Evolutionary conservation across 768 basidiomycete genomes (phyloP), one percentile per base, ranked within the genome.

Genomic region (Tylopilus vinaceipallidus): DNA sequence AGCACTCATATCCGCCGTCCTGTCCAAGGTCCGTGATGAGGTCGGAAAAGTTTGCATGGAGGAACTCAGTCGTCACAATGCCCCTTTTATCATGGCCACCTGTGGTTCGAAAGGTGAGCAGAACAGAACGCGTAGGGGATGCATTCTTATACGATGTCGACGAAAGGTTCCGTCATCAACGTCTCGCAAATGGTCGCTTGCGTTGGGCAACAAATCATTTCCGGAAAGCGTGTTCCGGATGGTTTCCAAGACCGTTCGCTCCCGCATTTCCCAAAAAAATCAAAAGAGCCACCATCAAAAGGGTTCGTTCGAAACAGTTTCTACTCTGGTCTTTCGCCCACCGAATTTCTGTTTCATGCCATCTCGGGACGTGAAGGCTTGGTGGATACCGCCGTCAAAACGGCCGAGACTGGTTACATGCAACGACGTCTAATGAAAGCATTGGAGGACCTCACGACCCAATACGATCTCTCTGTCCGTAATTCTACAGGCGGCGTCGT

Each of bases 101-200:
- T 98, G 95, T 72, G 95, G 95, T 67, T 98, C 97, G 6, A 98
- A 98, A 79, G 97, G 95, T 90, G 48, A 40, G 70, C 56, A 17
- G 37, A 47, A 23, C 10, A 7, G 24, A 42, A 45, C 27, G 29
- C 45, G 19, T 49, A 23, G 13, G 36, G 0, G 11, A 43, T n/a
- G 4, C 1, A 17, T 45, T 39, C 32, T 46, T 10, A 49, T 27
- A 17, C 46, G 14, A 53, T 45, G 34, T 50, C 37, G 9, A 27
- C n/a, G 35, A n/a, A 53, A 88, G 95, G 97, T 68, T 98, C 97
- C 62, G 91, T 93, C 54, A 95, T 99, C 72, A 99, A 99, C 70
- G 97, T 99, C 47, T 95, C 93, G 20, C 97, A 99, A 73, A 99
- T 99, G 97, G 95, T 98, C 45, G 97, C 95, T 63, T 98, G 95